Evolutionary conservation across 768 basidiomycete species (phyloP), one percentile per base, ranked within the genome.

Genomic region (Suillus paluster): DNA sequence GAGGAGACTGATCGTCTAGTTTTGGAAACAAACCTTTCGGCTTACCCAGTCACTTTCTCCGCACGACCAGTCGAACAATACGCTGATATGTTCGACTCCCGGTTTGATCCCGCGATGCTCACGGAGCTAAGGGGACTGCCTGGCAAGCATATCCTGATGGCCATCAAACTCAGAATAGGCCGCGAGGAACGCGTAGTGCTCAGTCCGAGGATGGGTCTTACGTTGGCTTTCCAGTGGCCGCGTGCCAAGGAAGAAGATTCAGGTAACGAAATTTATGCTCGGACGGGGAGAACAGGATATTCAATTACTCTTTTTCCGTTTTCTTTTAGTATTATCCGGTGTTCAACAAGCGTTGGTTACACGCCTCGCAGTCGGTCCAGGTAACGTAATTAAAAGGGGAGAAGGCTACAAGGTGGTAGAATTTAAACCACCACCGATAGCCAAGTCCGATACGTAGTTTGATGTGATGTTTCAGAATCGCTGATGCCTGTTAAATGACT

Each of bases 201-300:
- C 36, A 54, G 53, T 38, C 53, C 53, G 23, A 54, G 53, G 10
- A 21, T 54, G 21, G 53, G 34, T 36, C 53, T 54, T n/a, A 54
- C 34, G 11, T 23, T 54, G 21, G 53, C 53, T 38, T 54, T 54
- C 53, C 53, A 54, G 53, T 54, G 53, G 53, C 53, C 53, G 15
- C 21, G 14, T 54, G 36, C 21, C 53, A 38, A 1, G 23, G 53
- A 54, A 1, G 53, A 54, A 38, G 34, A 54, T 23, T 34, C 53
- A 54, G 53, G 53, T 54, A 54, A 38, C 10, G 21, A 19, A 21
- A 38, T 17, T 23, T 17, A 38, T 38, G 2, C 23, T 38, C 38
- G 21, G 0, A 38, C 23, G 23, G 9, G 15, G 2, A 38, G 15
- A 11, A 15, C 53, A 17, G 10, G 14, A 38, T 54, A 38, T 15